Evolutionary conservation across 805 yeast species (phyloP).

Genomic region (Ogataea methanolica): DNA sequence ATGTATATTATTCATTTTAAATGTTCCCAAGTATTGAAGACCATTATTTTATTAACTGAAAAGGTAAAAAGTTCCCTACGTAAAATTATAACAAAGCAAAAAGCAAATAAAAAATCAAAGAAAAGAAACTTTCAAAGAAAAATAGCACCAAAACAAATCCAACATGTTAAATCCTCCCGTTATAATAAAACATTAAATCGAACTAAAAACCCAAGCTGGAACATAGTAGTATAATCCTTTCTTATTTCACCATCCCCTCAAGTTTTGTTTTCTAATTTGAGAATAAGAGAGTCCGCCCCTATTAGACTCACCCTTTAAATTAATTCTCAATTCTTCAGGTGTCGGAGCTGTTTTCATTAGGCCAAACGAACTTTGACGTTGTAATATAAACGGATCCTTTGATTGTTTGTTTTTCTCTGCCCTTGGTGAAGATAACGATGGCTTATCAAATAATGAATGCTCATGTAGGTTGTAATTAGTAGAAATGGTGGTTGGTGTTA

Average conservation of each 20-base stretch:
- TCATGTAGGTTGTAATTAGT: not conserved
- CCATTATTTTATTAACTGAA: too few relatives aligned
- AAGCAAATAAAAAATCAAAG: too few relatives aligned
- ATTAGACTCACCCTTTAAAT: not conserved
- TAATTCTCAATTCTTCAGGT: not conserved
- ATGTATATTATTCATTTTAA: not conserved
- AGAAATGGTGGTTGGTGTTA: conserved; percentile 6
- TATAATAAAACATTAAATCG: too few relatives aligned
- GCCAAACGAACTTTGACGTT: not conserved
- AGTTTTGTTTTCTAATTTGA: conserved; percentile 17
- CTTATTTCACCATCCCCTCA: conserved; percentile 1
- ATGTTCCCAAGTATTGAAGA: too few relatives aligned
- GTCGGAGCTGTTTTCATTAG: conserved; percentile 1
- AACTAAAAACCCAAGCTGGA: too few relatives aligned
- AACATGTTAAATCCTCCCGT: too few relatives aligned
- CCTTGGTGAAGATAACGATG: not conserved
- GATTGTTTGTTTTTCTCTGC: not conserved
- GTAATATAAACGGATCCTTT: not conserved
- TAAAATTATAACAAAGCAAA: too few relatives aligned
- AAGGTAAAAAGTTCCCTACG: too few relatives aligned
- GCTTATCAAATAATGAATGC: not conserved
- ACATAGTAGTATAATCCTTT: too few relatives aligned
- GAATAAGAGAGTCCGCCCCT: conserved; percentile 12
- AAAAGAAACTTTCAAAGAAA: too few relatives aligned
- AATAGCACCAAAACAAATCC: too few relatives aligned